Percentiles rank a stretch among this genome's conserved stretches.
Evolutionary conservation across 1,139 yeast genomes (phyloP).

Genomic region (Geotrichum aggregatum): DNA sequence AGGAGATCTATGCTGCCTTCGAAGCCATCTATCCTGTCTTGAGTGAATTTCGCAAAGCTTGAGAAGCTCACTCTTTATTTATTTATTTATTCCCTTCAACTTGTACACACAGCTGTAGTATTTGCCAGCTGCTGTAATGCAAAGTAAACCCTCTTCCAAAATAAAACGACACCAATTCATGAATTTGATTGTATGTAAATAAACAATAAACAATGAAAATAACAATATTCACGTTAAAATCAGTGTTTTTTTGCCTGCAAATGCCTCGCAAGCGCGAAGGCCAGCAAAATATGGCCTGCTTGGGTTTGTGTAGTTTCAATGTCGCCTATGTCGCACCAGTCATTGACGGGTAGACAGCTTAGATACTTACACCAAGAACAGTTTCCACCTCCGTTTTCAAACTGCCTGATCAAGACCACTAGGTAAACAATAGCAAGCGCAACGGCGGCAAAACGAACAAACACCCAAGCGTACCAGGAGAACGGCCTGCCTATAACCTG

Average conservation of each 20-base stretch:
- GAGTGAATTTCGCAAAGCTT: constrained; percentile 92
- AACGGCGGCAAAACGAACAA: constrained; percentile 47
- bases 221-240: too few relatives aligned
- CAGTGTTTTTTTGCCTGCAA: background rate
- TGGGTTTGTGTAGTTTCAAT: too few relatives aligned
- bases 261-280: too few relatives aligned
- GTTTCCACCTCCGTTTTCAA: constrained; percentile 45
- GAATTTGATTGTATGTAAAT: too few relatives aligned
- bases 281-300: too few relatives aligned
- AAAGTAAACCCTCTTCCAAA: background rate
- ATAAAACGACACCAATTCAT: background rate
- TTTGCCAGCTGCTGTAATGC: background rate
- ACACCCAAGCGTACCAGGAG: constrained; percentile 52
- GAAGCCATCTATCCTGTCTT: constrained; percentile 97
- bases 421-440: constrained; percentile 51
- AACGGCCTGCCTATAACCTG: constrained; percentile 38
- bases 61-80: constrained; percentile 23
- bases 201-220: too few relatives aligned
- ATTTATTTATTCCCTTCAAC: constrained; percentile 1
- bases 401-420: constrained; percentile 48
- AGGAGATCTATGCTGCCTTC: constrained; percentile 95
- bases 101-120: background rate
- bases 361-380: constrained; percentile 74
- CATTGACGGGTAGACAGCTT: constrained; percentile 66
- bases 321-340: constrained; percentile 64